These are phyloP conservation scores for Aspergillus intermedius DNA, from an alignment of 2,329 filamentous ascomycete species.

Conservation along the genomic window DNA sequence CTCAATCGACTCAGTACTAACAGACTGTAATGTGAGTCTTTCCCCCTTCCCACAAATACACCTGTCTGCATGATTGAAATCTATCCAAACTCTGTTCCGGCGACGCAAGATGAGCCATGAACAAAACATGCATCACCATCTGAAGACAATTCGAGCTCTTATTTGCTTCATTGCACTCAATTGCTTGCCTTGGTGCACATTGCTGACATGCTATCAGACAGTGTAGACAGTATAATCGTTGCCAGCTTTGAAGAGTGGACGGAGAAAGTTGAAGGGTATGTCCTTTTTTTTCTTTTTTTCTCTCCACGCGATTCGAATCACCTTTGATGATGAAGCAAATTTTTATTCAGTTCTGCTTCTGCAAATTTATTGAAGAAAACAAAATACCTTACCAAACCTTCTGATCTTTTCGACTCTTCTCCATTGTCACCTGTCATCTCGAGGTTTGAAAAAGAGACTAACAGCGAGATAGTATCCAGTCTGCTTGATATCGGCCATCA, in stretches of 20 bases:
- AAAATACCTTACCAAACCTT: constrained; percentile 53
- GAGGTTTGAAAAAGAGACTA: constrained; percentile 3
- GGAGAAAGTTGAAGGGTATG: neutral
- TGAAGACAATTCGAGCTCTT: constrained; percentile 28
- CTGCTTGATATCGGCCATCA: neutral
- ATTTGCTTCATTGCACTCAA: constrained; percentile 3
- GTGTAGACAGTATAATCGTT: neutral
- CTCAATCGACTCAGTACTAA: constrained; percentile 9
- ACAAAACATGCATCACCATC: constrained; percentile 58
- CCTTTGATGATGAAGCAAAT: constrained; percentile 44
- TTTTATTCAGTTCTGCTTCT: constrained; percentile 58
- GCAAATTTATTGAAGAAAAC: constrained; percentile 53
- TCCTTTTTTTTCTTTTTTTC: neutral
- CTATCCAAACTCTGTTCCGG: constrained; percentile 49
- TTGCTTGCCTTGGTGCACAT: neutral
- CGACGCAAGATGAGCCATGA: constrained; percentile 50
- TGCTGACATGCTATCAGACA: constrained; percentile 14
- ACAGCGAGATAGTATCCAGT: neutral
- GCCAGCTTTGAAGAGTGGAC: neutral
- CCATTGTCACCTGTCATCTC: constrained; percentile 8
- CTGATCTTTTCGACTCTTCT: constrained; percentile 31
- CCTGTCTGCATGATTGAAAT: constrained; percentile 44
- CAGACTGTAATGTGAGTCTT: constrained; percentile 21
- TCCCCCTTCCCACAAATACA: neutral
- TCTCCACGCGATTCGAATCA: neutral